These are phyloP conservation scores for Leishmania tarentolae DNA, from an alignment of 208 protist species.

Conservation along the genomic window DNA sequence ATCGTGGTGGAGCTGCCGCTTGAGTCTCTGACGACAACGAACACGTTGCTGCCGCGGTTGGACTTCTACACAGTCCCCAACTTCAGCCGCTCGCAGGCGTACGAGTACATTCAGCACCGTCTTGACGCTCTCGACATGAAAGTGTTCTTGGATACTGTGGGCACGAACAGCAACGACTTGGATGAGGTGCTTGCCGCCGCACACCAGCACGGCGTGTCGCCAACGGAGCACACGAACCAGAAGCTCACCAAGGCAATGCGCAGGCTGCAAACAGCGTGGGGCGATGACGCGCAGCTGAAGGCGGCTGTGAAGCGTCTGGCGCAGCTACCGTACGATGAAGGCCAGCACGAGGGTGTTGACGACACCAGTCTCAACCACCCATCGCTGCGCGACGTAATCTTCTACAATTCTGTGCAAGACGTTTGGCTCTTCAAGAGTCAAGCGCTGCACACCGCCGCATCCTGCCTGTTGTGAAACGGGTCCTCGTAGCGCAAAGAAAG, in stretches of 20 bases:
- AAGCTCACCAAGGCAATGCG: constrained; percentile 86
- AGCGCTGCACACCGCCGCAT: constrained; percentile 82
- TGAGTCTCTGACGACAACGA: constrained; percentile 71
- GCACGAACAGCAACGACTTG: constrained; percentile 86
- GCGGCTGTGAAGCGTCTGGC: constrained; percentile 63
- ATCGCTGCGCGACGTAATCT: constrained; percentile 63
- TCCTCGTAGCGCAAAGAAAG: not conserved
- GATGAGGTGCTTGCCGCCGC: constrained; percentile 83
- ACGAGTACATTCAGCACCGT: constrained; percentile 66
- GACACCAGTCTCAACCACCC: constrained; percentile 61
- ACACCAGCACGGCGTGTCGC: constrained; percentile 56
- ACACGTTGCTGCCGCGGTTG: constrained; percentile 71
- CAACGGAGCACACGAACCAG: constrained; percentile 71
- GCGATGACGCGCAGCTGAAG: constrained; percentile 40
- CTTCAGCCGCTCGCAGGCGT: constrained; percentile 73
- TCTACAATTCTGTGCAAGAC: constrained; percentile 87
- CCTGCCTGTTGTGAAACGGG: constrained; percentile 47
- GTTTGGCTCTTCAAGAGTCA: constrained; percentile 77
- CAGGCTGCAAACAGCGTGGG: constrained; percentile 72
- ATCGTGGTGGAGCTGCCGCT: constrained; percentile 81
- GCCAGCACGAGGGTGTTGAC: constrained; percentile 68
- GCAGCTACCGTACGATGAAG: constrained; percentile 67
- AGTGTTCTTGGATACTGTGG: constrained; percentile 67
- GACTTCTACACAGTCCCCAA: constrained; percentile 85
- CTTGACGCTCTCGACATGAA: constrained; percentile 75